phyloP scores from a whole-genome alignment of 2,329 filamentous ascomycete genomes.

The Canariomyces notabilis region DNA sequence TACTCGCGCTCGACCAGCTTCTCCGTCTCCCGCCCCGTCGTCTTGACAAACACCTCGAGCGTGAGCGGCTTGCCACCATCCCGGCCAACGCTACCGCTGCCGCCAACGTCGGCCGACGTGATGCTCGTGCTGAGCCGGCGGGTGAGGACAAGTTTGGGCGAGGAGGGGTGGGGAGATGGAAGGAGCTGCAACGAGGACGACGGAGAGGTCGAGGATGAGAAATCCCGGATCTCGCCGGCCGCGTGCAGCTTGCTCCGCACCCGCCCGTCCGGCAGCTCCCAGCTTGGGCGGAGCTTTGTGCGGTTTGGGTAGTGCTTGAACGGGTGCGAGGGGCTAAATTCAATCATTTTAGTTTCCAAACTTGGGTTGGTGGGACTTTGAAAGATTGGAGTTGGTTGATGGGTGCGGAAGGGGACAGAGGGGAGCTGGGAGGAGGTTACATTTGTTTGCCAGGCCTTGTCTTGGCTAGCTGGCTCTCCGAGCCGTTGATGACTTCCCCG shows the following conservation, averaged over 20 bases:
- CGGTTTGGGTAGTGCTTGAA: slow-evolving; percentile 31
- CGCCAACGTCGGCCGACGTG: too few species aligned
- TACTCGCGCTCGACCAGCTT: slow-evolving; percentile 45
- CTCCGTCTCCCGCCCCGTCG: slow-evolving; percentile 37
- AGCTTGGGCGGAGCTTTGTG: slow-evolving; percentile 32
- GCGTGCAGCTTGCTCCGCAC: slow-evolving; percentile 33
- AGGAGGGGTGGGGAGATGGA: slow-evolving; percentile 17
- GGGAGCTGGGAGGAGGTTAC: background rate
- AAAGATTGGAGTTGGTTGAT: slow-evolving; percentile 16
- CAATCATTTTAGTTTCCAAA: too few species aligned
- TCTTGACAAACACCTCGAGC: slow-evolving; percentile 34
- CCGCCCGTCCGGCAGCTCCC: slow-evolving; percentile 26
- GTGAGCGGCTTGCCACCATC: slow-evolving; percentile 35
- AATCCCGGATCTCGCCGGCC: slow-evolving; percentile 35
- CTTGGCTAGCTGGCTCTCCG: slow-evolving; percentile 32
- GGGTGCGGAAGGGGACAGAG: background rate
- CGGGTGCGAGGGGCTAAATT: slow-evolving; percentile 1
- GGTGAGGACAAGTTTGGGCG: slow-evolving; percentile 15
- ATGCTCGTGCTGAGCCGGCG: slow-evolving; percentile 21
- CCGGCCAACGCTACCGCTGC: too few species aligned
- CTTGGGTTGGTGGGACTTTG: too few species aligned
- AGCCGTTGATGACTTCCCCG: slow-evolving; percentile 18
- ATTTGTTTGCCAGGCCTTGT: slow-evolving; percentile 29
- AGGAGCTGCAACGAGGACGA: too few species aligned
- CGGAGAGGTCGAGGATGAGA: slow-evolving; percentile 30